Evolutionary conservation across 1,284 basidiomycete species (phyloP).

Genomic region (Sphaerobolus stellatus): DNA sequence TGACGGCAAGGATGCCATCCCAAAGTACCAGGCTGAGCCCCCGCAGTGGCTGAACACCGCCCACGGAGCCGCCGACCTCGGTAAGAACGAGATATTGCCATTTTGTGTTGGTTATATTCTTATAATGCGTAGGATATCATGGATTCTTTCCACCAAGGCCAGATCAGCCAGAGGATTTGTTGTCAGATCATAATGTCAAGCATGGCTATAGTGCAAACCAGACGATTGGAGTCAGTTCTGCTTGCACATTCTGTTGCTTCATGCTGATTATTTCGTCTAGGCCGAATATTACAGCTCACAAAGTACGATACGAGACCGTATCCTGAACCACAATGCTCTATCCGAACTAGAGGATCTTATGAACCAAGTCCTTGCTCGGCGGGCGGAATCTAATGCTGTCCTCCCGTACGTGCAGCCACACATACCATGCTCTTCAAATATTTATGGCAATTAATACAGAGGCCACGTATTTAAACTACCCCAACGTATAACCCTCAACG

Average conservation of each 20-base stretch:
- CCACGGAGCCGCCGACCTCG: conserved; percentile 66
- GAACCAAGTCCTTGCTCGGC: conserved; percentile 72
- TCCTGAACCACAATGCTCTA: conserved; percentile 56
- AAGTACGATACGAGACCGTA: conserved; percentile 48
- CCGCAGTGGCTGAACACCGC: conserved; percentile 69
- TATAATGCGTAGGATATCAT: conserved; percentile 60
- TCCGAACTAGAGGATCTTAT: conserved; percentile 75
- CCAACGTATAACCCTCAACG: conserved; percentile 86
- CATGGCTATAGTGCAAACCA: conserved; percentile 67
- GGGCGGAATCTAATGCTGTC: conserved; percentile 50
- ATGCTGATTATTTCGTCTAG: conserved; percentile 31
- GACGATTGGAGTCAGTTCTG: conserved; percentile 57
- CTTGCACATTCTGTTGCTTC: not conserved
- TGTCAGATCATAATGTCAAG: conserved; percentile 78
- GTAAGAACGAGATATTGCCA: conserved; percentile 35
- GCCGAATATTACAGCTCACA: conserved; percentile 67
- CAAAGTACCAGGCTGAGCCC: conserved; percentile 65
- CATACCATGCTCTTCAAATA: conserved; percentile 1
- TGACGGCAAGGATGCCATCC: conserved; percentile 33
- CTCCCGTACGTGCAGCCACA: conserved; percentile 57
- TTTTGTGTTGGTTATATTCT: not conserved
- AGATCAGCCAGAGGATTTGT: conserved; percentile 81
- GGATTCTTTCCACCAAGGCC: conserved; percentile 85
- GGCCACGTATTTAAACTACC: conserved; percentile 80
- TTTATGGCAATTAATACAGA: conserved; percentile 38